These are phyloP conservation scores for Dendrobium nobile DNA, from an alignment of 106 monocot genomes.

Conservation along the genomic window DNA sequence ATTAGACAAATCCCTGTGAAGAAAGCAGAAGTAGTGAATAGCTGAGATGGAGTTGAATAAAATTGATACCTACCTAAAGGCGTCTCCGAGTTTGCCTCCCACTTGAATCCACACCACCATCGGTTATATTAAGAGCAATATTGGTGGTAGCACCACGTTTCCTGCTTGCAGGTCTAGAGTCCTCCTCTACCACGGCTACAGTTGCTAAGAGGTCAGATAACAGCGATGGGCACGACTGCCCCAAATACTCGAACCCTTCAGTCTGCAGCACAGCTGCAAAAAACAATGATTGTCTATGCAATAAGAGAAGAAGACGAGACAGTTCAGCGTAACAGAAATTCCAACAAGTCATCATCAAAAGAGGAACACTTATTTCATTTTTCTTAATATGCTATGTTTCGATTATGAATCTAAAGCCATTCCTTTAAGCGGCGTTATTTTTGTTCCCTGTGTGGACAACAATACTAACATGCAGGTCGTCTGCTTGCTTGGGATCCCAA, in stretches of 20 bases:
- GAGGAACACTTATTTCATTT: background rate
- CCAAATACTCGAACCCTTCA: conserved; percentile 59
- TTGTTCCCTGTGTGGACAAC: no score
- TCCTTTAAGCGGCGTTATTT: no score
- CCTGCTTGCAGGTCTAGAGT: conserved; percentile 6
- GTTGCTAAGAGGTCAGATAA: conserved; percentile 60
- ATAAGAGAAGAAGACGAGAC: background rate
- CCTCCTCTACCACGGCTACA: conserved; percentile 61
- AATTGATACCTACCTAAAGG: conserved; percentile 20
- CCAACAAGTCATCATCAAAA: background rate
- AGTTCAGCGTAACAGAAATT: background rate
- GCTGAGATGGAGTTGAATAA: no score
- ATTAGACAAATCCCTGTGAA: no score
- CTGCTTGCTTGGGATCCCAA: no score
- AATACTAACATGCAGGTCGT: no score
- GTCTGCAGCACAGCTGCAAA: conserved; percentile 81
- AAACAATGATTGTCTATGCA: conserved; percentile 12
- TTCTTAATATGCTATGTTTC: background rate
- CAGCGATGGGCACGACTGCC: conserved; percentile 55
- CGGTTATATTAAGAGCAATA: conserved; percentile 29
- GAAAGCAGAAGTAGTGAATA: background rate
- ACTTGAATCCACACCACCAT: conserved; percentile 29
- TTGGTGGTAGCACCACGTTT: conserved; percentile 42
- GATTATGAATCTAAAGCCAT: background rate
- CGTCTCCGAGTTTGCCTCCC: conserved; percentile 48